Evolutionary conservation across 768 basidiomycete genomes (phyloP).

Genomic region (Tulasnella calospora): DNA sequence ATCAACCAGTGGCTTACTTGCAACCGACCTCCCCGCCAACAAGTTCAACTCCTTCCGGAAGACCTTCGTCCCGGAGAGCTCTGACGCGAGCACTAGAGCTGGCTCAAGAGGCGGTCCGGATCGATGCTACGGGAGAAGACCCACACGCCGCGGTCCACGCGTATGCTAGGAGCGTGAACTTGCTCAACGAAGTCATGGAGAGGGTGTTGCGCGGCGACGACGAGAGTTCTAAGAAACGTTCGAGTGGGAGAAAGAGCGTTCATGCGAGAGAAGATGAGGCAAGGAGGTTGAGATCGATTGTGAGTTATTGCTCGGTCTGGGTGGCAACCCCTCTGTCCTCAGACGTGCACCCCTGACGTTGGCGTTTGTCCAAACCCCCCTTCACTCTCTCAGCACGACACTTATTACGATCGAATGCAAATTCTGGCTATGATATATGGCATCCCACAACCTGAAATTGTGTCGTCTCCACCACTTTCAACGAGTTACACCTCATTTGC

Average conservation of each 20-base stretch:
- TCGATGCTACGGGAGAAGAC: slow-evolving; percentile 83
- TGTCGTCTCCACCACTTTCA: slow-evolving; percentile 50
- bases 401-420: slow-evolving; percentile 91
- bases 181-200: slow-evolving; percentile 90
- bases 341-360: not conserved
- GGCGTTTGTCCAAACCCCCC: not conserved
- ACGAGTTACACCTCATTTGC: slow-evolving; percentile 43
- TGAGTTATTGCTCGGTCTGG: slow-evolving; percentile 43
- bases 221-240: slow-evolving; percentile 41
- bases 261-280: slow-evolving; percentile 92
- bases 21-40: slow-evolving; percentile 10
- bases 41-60: slow-evolving; percentile 33
- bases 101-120: slow-evolving; percentile 82
- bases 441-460: slow-evolving; percentile 56
- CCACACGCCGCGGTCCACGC: slow-evolving; percentile 85
- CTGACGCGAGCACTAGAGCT: slow-evolving; percentile 81
- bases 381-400: slow-evolving; percentile 67
- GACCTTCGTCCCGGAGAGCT: slow-evolving; percentile 77
- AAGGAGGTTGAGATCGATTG: slow-evolving; percentile 77
- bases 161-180: slow-evolving; percentile 77
- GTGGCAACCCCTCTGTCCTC: not conserved
- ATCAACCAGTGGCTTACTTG: slow-evolving; percentile 18
- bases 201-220: slow-evolving; percentile 82
- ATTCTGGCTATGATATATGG: slow-evolving; percentile 86
- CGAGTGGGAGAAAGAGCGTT: slow-evolving; percentile 54